Evolutionary conservation across 371 early-diverging fungal species (phyloP), one percentile per base, ranked within the genome.

Genomic region (Mucor lusitanicus): DNA sequence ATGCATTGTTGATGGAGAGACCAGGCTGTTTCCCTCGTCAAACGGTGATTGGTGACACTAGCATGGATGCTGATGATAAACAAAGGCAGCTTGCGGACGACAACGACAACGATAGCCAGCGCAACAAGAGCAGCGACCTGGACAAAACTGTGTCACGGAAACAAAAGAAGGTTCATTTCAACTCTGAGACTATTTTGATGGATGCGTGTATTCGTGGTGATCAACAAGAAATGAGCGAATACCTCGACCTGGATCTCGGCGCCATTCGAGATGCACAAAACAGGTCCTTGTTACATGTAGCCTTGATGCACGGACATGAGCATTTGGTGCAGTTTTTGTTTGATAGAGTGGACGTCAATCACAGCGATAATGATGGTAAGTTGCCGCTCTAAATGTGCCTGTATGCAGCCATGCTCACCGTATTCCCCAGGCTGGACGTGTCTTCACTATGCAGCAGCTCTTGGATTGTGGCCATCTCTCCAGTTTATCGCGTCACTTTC

Each of bases 131-230:
- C 53, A 60, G 53, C 58, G n/a, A 32, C 60, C 21, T 60, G 39
- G 44, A 54, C 60, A 13, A 40, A 37, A 23, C 19, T 57, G 66
- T 58, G 27, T 50, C 37, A 64, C 68, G 57, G 57, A 72, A 60
- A 61, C 54, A 64, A 61, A 77, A 68, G 61, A 70, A 62, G 67
- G 82, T 82, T 11, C 79, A 74, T 15, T 83, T 83, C 60, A 68
- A 71, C 67, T 71, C 77, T 28, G 66, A 73, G 42, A 66, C 68
- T 19, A 67, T 80, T 8, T 37, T 83, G n/a, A 66, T 79, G 33
- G 81, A 83, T 60, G 75, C 74, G 5, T 82, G 83, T 72, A 63
- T 73, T 23, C 71, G 76, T 13, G 83, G 83, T 15, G 80, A 82
- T 50, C 21, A 70, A 17, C 25, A 68, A 0, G 79, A 78, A 62